Conservation (phyloP, 2,329 filamentous ascomycete species). For the Kalaharituber pfeilii region DNA sequence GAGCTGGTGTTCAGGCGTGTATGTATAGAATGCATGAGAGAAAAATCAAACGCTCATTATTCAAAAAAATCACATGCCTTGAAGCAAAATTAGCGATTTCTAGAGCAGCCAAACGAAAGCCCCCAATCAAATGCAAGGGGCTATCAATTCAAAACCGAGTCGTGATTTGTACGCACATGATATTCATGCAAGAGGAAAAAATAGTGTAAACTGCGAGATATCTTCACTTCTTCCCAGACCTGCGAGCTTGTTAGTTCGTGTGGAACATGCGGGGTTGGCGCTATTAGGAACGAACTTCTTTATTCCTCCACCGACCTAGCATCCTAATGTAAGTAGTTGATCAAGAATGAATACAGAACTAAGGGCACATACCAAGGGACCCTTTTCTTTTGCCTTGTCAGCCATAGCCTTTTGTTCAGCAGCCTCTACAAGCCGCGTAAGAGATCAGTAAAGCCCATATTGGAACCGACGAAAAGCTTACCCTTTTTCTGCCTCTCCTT, state of each 20-base stretch:
- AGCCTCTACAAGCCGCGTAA: constrained; percentile 14
- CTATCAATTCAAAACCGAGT: too few species aligned
- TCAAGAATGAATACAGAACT: background rate
- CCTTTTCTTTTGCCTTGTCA: constrained; percentile 17
- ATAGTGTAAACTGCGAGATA: too few species aligned
- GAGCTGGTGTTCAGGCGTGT: too few species aligned
- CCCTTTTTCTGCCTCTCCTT: constrained; percentile 22
- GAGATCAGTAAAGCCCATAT: background rate
- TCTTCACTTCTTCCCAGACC: constrained; percentile 21
- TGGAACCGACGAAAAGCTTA: constrained; percentile 3
- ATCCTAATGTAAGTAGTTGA: background rate
- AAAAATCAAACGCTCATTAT: constrained; percentile 1
- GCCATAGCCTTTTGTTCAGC: constrained; percentile 21
- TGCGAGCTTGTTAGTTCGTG: constrained; percentile 4
- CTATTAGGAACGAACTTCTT: constrained; percentile 22
- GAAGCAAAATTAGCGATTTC: too few species aligned
- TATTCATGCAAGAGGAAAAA: too few species aligned
- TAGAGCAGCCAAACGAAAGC: too few species aligned
- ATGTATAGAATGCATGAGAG: constrained; percentile 3
- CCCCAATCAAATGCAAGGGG: too few species aligned
- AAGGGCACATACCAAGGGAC: constrained; percentile 14
- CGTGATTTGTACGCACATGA: too few species aligned
- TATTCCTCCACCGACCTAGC: constrained; percentile 18
- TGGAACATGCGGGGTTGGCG: background rate
- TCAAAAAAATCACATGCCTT: too few species aligned